Evolutionary conservation across 2,329 filamentous ascomycete genomes (phyloP).

Genomic region (Botryotinia convoluta): DNA sequence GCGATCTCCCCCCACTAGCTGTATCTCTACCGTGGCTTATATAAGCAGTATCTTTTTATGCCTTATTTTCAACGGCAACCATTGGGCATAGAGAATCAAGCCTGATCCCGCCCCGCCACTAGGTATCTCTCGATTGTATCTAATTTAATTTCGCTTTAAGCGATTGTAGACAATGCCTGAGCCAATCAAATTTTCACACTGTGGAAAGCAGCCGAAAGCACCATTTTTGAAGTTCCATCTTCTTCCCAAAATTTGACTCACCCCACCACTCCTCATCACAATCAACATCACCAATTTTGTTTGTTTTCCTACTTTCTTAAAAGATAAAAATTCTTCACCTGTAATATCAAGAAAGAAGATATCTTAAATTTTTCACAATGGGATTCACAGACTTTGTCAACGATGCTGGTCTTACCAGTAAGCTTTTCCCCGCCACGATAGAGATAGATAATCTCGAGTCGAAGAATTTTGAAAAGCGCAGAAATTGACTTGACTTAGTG

Average conservation of each 20-base stretch:
- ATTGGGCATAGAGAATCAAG: neutral
- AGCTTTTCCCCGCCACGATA: conserved; percentile 33
- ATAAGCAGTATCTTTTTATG: neutral
- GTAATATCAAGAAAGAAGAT: conserved; percentile 16
- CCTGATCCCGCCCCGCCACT: conserved; percentile 2
- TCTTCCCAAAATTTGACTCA: conserved; percentile 20
- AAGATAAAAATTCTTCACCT: conserved; percentile 12
- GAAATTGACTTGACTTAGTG: conserved; percentile 47
- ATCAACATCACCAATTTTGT: conserved; percentile 13
- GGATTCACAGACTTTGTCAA: conserved; percentile 67
- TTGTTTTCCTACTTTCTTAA: conserved; percentile 4
- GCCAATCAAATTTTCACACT: conserved; percentile 21
- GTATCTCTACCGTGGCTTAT: neutral
- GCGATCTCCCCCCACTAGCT: neutral
- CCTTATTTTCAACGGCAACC: neutral
- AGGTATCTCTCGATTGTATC: neutral
- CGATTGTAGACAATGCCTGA: conserved; percentile 5
- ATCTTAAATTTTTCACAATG: conserved; percentile 45
- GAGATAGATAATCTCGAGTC: neutral
- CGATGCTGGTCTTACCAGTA: conserved; percentile 61
- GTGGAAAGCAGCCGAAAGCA: neutral
- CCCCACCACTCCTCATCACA: conserved; percentile 18
- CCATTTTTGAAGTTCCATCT: conserved; percentile 12
- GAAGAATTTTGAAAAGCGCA: conserved; percentile 23
- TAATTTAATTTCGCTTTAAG: conserved; percentile 15